Evolutionary conservation across 441 rosid genomes (phyloP).

Genomic region (Populus hybrid): DNA sequence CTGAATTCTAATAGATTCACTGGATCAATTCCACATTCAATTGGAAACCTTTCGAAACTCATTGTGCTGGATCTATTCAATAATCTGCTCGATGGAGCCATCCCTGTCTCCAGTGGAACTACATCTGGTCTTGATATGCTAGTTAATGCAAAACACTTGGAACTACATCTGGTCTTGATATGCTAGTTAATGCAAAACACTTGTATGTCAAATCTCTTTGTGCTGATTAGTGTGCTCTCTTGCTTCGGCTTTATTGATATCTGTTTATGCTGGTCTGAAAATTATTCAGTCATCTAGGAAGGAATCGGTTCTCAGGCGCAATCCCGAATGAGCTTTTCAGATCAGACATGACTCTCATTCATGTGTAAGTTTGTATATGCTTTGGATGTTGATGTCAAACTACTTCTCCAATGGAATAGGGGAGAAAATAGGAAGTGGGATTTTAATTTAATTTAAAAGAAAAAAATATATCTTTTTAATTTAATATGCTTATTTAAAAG

Average conservation of each 20-base stretch:
- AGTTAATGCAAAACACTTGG: slow-evolving; percentile 58
- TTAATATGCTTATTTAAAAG: no score
- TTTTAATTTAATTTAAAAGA: no score
- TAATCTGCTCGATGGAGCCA: slow-evolving; percentile 55
- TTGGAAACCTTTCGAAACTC: slow-evolving; percentile 59
- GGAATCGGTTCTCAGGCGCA: slow-evolving; percentile 52
- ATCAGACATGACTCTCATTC: slow-evolving; percentile 53
- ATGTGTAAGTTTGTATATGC: slow-evolving; percentile 49
- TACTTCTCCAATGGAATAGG: no score
- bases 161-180: no score
- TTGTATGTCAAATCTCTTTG: slow-evolving; percentile 33
- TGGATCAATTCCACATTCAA: slow-evolving; percentile 64
- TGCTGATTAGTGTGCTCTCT: background rate
- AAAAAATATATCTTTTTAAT: no score
- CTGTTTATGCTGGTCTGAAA: background rate
- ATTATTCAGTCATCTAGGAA: slow-evolving; percentile 61
- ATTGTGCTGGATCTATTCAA: slow-evolving; percentile 76
- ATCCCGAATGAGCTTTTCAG: slow-evolving; percentile 61
- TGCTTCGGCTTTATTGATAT: background rate
- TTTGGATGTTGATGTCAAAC: background rate
- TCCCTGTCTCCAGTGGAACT: slow-evolving; percentile 65
- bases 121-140: slow-evolving; percentile 77
- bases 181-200: no score
- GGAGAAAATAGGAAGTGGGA: no score
- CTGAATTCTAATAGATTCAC: slow-evolving; percentile 61